Percentiles rank a stretch among this genome's conserved stretches.
These are phyloP conservation scores for Myxozyma neglecta DNA, from an alignment of 805 yeast species.

Conservation along the genomic window DNA sequence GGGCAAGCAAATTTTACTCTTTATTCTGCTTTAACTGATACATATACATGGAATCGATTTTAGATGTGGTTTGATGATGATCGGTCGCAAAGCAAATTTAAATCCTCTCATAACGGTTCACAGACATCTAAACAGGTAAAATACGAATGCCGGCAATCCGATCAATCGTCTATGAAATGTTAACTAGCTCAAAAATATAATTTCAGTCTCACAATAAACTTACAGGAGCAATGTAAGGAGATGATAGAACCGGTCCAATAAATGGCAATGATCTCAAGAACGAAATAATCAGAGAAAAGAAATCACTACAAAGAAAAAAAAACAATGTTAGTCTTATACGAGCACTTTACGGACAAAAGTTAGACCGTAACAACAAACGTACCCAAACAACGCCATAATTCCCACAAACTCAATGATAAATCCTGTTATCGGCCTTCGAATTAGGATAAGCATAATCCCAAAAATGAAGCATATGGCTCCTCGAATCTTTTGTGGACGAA, in stretches of 20 bases:
- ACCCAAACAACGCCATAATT: constrained; percentile 78
- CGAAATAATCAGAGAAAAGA: constrained; percentile 78
- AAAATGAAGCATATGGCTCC: constrained; percentile 76
- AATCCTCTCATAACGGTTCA: not conserved
- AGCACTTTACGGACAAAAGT: not conserved
- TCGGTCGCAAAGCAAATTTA: no score
- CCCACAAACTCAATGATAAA: constrained; percentile 84
- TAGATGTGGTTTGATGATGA: no score
- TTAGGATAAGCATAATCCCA: constrained; percentile 74
- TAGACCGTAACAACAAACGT: not conserved
- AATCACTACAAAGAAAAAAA: constrained; percentile 60
- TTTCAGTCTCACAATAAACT: no score
- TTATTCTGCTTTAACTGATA: no score
- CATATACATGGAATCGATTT: no score
- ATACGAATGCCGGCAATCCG: constrained; percentile 65
- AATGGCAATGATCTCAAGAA: constrained; percentile 85
- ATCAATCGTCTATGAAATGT: constrained; percentile 46
- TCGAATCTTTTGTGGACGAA: constrained; percentile 81
- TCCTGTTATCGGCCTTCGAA: constrained; percentile 79
- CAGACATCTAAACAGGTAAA: constrained; percentile 53
- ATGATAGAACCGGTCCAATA: constrained; percentile 79
- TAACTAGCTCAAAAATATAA: not conserved
- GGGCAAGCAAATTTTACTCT: no score
- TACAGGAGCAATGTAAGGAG: constrained; percentile 79
- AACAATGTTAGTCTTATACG: not conserved